Base-by-base conservation (phyloP, 768 basidiomycete genomes). In the Kwoniella europaea region DNA sequence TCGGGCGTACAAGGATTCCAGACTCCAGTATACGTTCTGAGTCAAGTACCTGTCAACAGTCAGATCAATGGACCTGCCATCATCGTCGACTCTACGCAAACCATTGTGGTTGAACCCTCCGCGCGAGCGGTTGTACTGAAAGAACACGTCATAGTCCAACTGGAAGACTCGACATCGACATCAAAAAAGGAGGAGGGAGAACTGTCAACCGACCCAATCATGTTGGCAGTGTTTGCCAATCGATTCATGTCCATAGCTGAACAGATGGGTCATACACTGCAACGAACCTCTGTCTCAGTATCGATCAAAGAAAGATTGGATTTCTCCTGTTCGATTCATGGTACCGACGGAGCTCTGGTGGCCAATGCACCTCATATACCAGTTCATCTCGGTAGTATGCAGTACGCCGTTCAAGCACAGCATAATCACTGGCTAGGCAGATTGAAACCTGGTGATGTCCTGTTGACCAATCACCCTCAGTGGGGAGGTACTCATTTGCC, bases 211-310 rank as follows among this genome's bases (percentile, higher is more conserved):
- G 77, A 79, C 61, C 77, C 77, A 12, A 71, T 79, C 43, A 85
- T 93, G 44, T 86, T 97, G 55, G 92, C 93, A 0, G 88, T 98
- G 59, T 97, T 97, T 76, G 92, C 93, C 9, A 95, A 97, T 79
- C 91, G 95, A 61, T 95, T 98, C 85, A 98, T 98, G 95, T 92
- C 92, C 75, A 92, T 98, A n/a, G 94, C 94, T 5, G 94, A 96
- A 81, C 77, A 79, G 22, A 97, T 96, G 94, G 94, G 94, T 12
- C 87, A 92, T 63, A 92, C 92, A 1, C 86, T 95, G 24, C 92
- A 92, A 82, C 91, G 95, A 82, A 95, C 93, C 0, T 90, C 93
- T 18, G 94, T 95, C 78, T 91, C 91, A 78, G 94, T 93, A 12
- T 96, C 97, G 78, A 97, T 96, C 87, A 96, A 96, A 84, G 96